phyloP scores from a whole-genome alignment of 164 flowering plant genomes.

The Chimonanthus praecox region DNA sequence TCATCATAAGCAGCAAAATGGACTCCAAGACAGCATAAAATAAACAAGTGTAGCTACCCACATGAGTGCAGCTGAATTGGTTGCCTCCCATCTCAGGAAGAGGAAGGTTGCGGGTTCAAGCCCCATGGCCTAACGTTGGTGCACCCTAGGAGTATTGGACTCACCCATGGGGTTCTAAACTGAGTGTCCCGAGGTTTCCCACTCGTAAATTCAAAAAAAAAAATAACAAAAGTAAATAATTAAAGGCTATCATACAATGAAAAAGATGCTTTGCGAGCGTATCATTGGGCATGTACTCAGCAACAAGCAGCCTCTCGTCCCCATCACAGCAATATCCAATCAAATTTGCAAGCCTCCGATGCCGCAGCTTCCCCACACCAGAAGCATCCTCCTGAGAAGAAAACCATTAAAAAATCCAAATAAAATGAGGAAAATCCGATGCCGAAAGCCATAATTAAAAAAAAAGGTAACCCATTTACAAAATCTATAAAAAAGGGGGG shows the following conservation, averaged over 20 bases:
- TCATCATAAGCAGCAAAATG: no score
- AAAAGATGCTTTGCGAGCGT: conserved; percentile 95
- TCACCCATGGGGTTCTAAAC: no score
- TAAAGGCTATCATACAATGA: conserved; percentile 57
- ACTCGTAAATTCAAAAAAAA: neutral
- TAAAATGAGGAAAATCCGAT: neutral
- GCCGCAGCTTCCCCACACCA: conserved; percentile 85
- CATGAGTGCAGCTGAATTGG: no score
- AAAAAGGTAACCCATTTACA: neutral
- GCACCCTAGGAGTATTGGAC: no score
- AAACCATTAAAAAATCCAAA: neutral
- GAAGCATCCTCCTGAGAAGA: conserved; percentile 75
- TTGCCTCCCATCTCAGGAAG: neutral
- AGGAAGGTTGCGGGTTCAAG: neutral
- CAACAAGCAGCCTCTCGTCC: conserved; percentile 90
- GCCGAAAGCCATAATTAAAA: neutral
- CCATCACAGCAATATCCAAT: conserved; percentile 97
- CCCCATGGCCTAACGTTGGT: no score
- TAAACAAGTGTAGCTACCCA: no score
- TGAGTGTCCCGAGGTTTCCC: no score
- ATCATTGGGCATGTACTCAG: conserved; percentile 95
- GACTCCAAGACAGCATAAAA: no score
- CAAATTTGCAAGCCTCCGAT: conserved; percentile 78
- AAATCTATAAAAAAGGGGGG: no score
- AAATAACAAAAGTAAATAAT: neutral